Conservation (phyloP, 2,329 filamentous ascomycete species). For the Apiospora pterosperma region DNA sequence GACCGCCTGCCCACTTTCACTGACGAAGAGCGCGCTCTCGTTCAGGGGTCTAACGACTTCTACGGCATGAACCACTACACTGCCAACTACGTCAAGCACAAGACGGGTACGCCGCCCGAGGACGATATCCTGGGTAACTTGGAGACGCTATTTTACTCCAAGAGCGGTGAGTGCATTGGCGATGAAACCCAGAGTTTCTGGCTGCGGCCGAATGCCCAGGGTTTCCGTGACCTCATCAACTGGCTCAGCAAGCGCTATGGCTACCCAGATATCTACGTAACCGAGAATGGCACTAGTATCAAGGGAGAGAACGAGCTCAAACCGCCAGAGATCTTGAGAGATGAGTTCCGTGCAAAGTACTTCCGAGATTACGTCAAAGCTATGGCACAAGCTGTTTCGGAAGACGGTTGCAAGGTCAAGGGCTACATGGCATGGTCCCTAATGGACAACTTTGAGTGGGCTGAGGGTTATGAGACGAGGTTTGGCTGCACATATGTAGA, state of each 20-base stretch:
- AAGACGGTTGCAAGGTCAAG: conserved; percentile 74
- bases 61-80: conserved; percentile 96
- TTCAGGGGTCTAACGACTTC: conserved; percentile 86
- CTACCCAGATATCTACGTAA: conserved; percentile 77
- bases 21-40: conserved; percentile 66
- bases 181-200: conserved; percentile 79
- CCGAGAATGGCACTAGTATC: conserved; percentile 83
- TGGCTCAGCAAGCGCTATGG: conserved; percentile 78
- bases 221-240: conserved; percentile 73
- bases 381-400: conserved; percentile 66
- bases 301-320: conserved; percentile 78
- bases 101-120: conserved; percentile 53
- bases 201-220: conserved; percentile 71
- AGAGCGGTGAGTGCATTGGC: conserved; percentile 70
- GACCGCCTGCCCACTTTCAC: conserved; percentile 74
- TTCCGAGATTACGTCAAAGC: conserved; percentile 75
- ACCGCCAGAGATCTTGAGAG: conserved; percentile 67
- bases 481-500: conserved; percentile 85
- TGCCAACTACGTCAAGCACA: conserved; percentile 80
- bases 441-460: conserved; percentile 90
- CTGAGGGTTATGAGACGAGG: conserved; percentile 84
- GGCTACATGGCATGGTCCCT: conserved; percentile 87
- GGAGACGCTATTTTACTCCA: conserved; percentile 68
- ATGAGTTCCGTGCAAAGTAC: conserved; percentile 79
- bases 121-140: conserved; percentile 75